Conservation (phyloP, 148 eudicot genomes). For the Tetragonia tetragonoides region DNA sequence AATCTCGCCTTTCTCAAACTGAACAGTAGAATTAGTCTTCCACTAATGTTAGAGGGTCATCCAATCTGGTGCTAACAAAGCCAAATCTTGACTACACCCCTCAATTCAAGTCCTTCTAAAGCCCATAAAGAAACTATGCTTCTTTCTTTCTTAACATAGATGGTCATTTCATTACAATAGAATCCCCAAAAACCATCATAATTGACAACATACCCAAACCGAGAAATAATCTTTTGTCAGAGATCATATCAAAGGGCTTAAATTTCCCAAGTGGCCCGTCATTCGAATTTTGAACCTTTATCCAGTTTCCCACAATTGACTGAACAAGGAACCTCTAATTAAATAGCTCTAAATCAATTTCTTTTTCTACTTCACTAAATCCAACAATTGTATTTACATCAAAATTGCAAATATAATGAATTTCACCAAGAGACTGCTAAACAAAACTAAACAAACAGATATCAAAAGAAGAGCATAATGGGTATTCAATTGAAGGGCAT, state of each 20-base stretch:
- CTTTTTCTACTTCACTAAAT: too few species aligned
- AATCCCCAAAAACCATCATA: background rate
- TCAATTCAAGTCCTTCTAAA: too few species aligned
- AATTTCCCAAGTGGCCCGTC: background rate
- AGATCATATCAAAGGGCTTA: background rate
- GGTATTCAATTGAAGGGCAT: slow-evolving; percentile 8
- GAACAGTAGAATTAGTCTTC: too few species aligned
- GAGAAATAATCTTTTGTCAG: background rate
- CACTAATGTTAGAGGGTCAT: too few species aligned
- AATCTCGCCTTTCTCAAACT: too few species aligned
- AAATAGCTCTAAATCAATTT: background rate
- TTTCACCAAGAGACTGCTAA: background rate
- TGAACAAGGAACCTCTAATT: background rate
- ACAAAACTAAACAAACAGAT: background rate
- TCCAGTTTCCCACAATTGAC: background rate
- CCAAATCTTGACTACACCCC: too few species aligned
- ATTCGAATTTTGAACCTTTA: background rate
- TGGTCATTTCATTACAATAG: background rate
- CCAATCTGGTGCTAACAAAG: too few species aligned
- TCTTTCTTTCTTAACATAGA: background rate
- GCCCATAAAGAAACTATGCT: background rate
- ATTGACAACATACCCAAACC: background rate
- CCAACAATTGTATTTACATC: too few species aligned
- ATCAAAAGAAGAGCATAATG: background rate
- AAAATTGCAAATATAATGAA: background rate